These are phyloP conservation scores for Piper betle DNA, from an alignment of 164 flowering plant genomes.

Conservation along the genomic window DNA sequence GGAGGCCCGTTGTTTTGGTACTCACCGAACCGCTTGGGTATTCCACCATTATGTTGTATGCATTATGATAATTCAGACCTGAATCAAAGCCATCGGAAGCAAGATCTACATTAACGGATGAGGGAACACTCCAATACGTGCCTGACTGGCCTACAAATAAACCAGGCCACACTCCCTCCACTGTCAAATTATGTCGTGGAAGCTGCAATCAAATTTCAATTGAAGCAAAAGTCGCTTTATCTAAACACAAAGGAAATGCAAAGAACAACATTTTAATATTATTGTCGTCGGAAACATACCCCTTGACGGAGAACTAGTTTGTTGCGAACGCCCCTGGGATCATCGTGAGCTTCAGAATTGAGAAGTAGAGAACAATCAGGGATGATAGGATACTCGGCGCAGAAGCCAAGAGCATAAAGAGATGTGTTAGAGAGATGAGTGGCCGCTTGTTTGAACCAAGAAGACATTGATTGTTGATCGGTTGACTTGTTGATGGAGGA, in stretches of 20 bases:
- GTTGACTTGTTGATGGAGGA: slow-evolving; percentile 27
- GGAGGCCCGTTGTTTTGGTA: slow-evolving; percentile 26
- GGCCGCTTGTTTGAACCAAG: slow-evolving; percentile 29
- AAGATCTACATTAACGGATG: slow-evolving; percentile 48
- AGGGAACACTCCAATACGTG: slow-evolving; percentile 81
- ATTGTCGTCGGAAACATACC: slow-evolving; percentile 26
- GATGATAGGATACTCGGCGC: slow-evolving; percentile 43
- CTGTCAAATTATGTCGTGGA: slow-evolving; percentile 46
- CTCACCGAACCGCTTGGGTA: slow-evolving; percentile 27
- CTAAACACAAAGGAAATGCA: not conserved
- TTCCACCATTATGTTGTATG: slow-evolving; percentile 41
- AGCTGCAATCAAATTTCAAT: slow-evolving; percentile 39
- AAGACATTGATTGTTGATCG: slow-evolving; percentile 10
- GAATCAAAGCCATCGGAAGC: slow-evolving; percentile 58
- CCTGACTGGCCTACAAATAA: slow-evolving; percentile 61
- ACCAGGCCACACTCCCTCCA: slow-evolving; percentile 64
- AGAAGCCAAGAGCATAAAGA: slow-evolving; percentile 52
- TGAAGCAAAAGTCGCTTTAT: not conserved
- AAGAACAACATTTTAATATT: too few species aligned
- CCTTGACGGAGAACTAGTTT: slow-evolving; percentile 62
- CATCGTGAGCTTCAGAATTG: slow-evolving; percentile 41
- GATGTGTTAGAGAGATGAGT: slow-evolving; percentile 38
- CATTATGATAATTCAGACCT: slow-evolving; percentile 53
- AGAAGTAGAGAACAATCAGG: slow-evolving; percentile 46
- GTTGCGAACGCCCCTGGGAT: slow-evolving; percentile 24